Evolutionary conservation across 208 protist genomes (phyloP).

Genomic region (Acanthamoeba healyi): DNA sequence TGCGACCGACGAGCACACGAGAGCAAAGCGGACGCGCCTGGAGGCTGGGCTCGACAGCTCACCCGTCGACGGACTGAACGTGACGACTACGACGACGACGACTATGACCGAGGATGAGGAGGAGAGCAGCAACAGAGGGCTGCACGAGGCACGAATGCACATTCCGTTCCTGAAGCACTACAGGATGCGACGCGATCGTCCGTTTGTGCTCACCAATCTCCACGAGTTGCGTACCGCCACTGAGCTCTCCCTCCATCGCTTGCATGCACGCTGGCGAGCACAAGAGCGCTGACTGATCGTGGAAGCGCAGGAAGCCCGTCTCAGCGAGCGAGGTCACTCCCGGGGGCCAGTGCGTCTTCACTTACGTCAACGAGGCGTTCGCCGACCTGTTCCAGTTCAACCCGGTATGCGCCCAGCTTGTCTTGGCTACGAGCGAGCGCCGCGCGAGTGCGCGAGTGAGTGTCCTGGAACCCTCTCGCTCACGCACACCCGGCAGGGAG

Average conservation of each 20-base stretch:
- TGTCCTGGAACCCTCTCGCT: no score
- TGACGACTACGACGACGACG: no score
- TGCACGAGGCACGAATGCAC: background rate
- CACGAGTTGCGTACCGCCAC: background rate
- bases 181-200: background rate
- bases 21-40: no score
- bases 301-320: background rate
- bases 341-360: background rate
- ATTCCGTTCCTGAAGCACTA: background rate
- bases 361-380: background rate
- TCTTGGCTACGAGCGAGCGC: no score
- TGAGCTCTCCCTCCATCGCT: no score
- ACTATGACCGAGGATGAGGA: background rate
- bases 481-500: background rate
- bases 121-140: background rate
- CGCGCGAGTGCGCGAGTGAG: no score
- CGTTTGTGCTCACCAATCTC: background rate
- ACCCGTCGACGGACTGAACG: no score
- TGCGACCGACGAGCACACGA: no score
- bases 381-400: background rate
- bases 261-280: background rate
- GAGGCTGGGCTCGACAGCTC: no score
- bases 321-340: background rate
- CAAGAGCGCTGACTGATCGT: no score
- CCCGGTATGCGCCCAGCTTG: background rate